Evolutionary conservation across 75 land plant species (phyloP), one percentile per base, ranked within the genome.

Genomic region (Chamaecyparis obtusa): DNA sequence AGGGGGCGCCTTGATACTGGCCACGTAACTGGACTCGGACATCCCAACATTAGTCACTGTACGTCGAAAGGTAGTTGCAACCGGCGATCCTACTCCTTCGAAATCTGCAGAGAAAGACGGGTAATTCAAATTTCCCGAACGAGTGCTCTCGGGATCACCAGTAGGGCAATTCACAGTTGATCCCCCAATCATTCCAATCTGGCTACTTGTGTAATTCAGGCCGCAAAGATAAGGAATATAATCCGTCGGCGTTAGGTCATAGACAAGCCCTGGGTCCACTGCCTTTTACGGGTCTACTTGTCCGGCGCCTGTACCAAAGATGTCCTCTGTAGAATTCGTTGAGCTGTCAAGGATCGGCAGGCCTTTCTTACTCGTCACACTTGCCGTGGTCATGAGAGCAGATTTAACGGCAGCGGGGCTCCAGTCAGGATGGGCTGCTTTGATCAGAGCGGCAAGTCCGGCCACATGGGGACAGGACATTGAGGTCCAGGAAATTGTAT

Each of bases 41-140:
- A 83, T 79, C 4, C 95, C 96, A 1, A 95, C 96, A 57, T 95
- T 95, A 48, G 95, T 95, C 69, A 92, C 90, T 36, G 88, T 89
- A 64, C 95, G 80, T 37, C 51, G 69, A 11, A 87, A 21, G 6
- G 81, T 89, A 7, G 83, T 30, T 14, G 74, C 9, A 8, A 77
- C 9, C 0, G 37, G 15, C 10, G 44, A 11, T 0, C 15, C 78
- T 1, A 81, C 7, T 67, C 89, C 54, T 0, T 27, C 9, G 30
- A 64, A 24, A 64, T 24, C n/a, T 0, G 69, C 69, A 64, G 69
- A 64, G 1, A 64, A 64, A 9, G 93, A 87, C 3, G 93, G 93
- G 56, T 91, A 91, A 85, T 92, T 92, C 35, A 92, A 77, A 27
- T 87, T 86, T 36, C 54, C 72, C 11, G 54, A 48, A 9, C 16